Evolutionary conservation across 345 rosid genomes (phyloP).

Genomic region (Heritiera littoralis): DNA sequence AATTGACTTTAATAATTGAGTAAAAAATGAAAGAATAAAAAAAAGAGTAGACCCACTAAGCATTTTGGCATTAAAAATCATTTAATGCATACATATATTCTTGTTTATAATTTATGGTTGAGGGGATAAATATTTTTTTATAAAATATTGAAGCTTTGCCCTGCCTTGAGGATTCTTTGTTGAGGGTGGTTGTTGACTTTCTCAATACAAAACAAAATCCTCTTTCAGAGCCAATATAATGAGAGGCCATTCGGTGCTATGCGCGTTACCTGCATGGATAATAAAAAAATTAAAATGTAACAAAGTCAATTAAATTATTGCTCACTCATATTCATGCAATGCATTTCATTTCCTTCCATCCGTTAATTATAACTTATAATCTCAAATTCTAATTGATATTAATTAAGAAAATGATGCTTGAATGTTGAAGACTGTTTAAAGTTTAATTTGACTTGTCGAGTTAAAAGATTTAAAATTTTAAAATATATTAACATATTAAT

Average conservation of each 20-base stretch:
- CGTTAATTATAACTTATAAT: too few species aligned
- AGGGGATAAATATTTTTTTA: not conserved
- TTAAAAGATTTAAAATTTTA: too few species aligned
- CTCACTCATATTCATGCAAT: not conserved
- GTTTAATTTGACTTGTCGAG: too few species aligned
- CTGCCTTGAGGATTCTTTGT: not conserved
- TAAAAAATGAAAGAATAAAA: not conserved
- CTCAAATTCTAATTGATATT: too few species aligned
- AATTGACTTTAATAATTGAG: too few species aligned
- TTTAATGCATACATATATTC: not conserved
- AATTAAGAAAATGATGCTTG: not conserved
- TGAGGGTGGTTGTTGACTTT: slow-evolving; percentile 24
- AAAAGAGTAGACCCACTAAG: slow-evolving; percentile 5
- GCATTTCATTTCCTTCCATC: too few species aligned
- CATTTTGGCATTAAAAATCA: not conserved
- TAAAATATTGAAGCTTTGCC: not conserved
- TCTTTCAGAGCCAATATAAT: not conserved
- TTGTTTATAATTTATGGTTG: not conserved
- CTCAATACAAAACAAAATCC: slow-evolving; percentile 3
- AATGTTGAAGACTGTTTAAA: not conserved
- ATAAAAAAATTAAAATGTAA: not conserved
- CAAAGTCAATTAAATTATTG: not conserved
- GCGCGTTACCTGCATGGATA: too few species aligned
- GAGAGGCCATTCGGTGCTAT: not conserved
- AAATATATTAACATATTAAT: too few species aligned